Base-by-base conservation (phyloP, 1,284 basidiomycete species). In the Porogramme epimiltina region DNA sequence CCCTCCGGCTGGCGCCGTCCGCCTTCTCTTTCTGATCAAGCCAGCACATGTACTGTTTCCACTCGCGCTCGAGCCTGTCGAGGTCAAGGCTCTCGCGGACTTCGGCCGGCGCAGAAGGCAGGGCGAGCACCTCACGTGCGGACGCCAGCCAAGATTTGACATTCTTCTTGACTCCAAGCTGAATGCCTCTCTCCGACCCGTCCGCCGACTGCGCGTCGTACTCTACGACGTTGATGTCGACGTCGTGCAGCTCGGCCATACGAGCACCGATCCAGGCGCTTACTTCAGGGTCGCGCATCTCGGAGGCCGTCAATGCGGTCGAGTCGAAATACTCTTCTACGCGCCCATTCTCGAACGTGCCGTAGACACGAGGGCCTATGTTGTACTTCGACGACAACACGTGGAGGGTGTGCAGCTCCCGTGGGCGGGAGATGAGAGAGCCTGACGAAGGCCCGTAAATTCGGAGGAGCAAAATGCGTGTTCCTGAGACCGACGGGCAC, bases 291-390 rank as follows among this genome's bases (percentile, higher is more conserved):
- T 91, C 82, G 41, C 92, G 82, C 57, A 97, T 76, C 66, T 96
- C 91, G 34, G 78, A 67, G 9, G 89, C 78, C 0, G 83, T 85
- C 42, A 97, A 76, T 1, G 93, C 87, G 25, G 84, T 79, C 18
- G 93, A 93, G 54, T 94, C 85, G 69, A 97, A 96, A 72, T 92
- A 95, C 68, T 97, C 89, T 73, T 97, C 95, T 44, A 97, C 75
- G 36, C 95, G 86, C 33, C 95, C 95, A 69, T 98, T 98, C 61
- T 83, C 80, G 70, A 98, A 97, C 1, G 94, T 97, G 47, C 95
- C 95, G 66, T 91, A 93, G 25, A 98, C 84, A 59, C 83, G 81
- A 25, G 95, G 93, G n/a, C 93, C 95, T 51, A 98, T 89, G 60
- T 81, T 81, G 71, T 95, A 96, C 55, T 77, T 78, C 18, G 90